phyloP scores from a whole-genome alignment of 2,329 filamentous ascomycete species.

The Colletotrichum graminicola region DNA sequence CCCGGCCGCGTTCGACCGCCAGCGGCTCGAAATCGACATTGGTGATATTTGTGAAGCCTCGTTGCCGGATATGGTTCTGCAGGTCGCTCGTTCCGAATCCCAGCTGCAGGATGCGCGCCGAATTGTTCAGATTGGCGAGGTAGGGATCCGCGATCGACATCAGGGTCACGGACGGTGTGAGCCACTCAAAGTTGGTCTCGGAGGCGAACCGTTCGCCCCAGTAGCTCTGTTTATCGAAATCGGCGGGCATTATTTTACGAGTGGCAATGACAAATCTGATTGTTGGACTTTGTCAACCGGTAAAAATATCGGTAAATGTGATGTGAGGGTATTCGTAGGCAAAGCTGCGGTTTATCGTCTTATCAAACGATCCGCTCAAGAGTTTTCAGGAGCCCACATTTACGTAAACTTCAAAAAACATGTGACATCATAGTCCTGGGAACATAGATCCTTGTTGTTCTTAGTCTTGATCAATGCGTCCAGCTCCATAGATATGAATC shows the following conservation, averaged over 20 bases:
- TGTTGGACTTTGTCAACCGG: background rate
- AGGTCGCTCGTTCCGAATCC: conserved; percentile 65
- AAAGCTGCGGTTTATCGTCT: background rate
- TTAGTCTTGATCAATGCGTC: background rate
- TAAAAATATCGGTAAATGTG: background rate
- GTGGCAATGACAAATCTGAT: background rate
- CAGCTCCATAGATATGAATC: background rate
- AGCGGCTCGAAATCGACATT: conserved; percentile 65
- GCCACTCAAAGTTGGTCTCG: conserved; percentile 63
- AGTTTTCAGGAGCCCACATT: conserved; percentile 38
- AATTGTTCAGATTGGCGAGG: conserved; percentile 47
- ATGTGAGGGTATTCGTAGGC: conserved; percentile 5
- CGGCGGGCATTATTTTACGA: conserved; percentile 40
- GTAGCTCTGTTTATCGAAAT: conserved; percentile 64
- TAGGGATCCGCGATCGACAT: conserved; percentile 55
- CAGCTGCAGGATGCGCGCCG: conserved; percentile 57
- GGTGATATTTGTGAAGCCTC: conserved; percentile 58
- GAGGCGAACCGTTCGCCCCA: conserved; percentile 61
- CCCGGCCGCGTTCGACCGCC: conserved; percentile 57
- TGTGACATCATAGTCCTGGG: conserved; percentile 32
- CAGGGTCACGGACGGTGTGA: conserved; percentile 57
- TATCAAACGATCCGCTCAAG: conserved; percentile 26
- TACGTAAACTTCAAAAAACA: conserved; percentile 6
- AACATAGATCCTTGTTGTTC: conserved; percentile 8
- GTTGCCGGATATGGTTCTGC: conserved; percentile 59